Evolutionary conservation across 345 rosid genomes (phyloP).

Genomic region (Anacardium occidentale): DNA sequence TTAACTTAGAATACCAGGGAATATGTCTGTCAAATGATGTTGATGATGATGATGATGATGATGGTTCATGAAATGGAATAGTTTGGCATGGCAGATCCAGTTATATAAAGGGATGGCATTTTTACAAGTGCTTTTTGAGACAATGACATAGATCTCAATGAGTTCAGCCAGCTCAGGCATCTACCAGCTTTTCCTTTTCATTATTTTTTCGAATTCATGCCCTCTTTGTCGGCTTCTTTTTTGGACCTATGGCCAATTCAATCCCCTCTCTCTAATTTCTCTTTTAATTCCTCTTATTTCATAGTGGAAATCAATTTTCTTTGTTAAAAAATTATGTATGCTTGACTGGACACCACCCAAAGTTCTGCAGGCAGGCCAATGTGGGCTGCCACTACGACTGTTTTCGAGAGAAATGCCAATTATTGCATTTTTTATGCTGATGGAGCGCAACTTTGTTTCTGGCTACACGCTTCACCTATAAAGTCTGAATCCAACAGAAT

Average conservation of each 20-base stretch:
- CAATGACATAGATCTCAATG: constrained; percentile 7
- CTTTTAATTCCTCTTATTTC: neutral
- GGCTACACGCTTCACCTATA: too few relatives aligned
- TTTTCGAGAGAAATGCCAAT: too few relatives aligned
- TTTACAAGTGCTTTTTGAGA: constrained; percentile 9
- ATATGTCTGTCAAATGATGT: constrained; percentile 4
- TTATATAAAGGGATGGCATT: neutral
- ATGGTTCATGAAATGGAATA: neutral
- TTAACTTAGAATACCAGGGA: constrained; percentile 10
- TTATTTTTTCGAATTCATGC: constrained; percentile 4
- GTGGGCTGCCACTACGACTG: constrained; percentile 6
- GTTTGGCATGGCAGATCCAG: constrained; percentile 3
- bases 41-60: neutral
- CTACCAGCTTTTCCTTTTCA: constrained; percentile 22
- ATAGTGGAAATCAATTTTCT: neutral
- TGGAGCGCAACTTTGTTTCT: too few relatives aligned
- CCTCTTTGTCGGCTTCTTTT: constrained; percentile 12
- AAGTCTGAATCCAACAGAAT: too few relatives aligned
- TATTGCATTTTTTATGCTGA: too few relatives aligned
- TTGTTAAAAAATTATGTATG: neutral
- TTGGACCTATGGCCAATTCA: constrained; percentile 3
- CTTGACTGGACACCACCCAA: neutral
- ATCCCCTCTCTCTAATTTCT: neutral
- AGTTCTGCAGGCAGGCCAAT: neutral
- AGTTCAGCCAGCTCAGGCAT: constrained; percentile 21